Evolutionary conservation across 257 asterid species (phyloP).

Genomic region (Solanum habrochaites): DNA sequence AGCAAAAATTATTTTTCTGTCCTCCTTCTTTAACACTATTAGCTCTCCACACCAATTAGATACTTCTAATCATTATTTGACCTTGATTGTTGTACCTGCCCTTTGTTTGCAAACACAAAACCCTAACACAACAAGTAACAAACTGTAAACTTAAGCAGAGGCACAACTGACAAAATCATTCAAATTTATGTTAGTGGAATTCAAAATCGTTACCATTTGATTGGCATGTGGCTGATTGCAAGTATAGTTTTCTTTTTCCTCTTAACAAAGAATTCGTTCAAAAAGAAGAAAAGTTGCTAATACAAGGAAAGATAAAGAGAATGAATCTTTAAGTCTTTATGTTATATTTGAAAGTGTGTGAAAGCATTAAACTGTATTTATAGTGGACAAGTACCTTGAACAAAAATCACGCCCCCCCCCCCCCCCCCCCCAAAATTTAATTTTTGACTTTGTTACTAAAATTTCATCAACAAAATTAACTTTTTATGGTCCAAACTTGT

Average conservation of each 20-base stretch:
- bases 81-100: not conserved
- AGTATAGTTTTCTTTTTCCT: not conserved
- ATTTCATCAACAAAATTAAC: too few relatives aligned
- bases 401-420: not conserved
- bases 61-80: too few relatives aligned
- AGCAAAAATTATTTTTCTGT: not conserved
- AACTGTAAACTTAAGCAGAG: too few relatives aligned
- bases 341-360: too few relatives aligned
- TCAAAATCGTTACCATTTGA: not conserved
- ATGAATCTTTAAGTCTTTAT: not conserved
- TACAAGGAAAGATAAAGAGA: not conserved
- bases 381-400: not conserved
- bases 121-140: not conserved
- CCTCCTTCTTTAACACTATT: not conserved
- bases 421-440: too few relatives aligned
- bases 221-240: not conserved
- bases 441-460: not conserved
- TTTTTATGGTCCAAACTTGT: not conserved
- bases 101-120: not conserved
- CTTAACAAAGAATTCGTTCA: not conserved
- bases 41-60: not conserved
- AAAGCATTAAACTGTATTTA: not conserved
- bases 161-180: not conserved
- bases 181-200: not conserved
- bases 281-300: not conserved